Evolutionary conservation across 2,329 filamentous ascomycete species (phyloP), one percentile per base, ranked within the genome.

Genomic region (Aspergillus fumigatiaffinis): DNA sequence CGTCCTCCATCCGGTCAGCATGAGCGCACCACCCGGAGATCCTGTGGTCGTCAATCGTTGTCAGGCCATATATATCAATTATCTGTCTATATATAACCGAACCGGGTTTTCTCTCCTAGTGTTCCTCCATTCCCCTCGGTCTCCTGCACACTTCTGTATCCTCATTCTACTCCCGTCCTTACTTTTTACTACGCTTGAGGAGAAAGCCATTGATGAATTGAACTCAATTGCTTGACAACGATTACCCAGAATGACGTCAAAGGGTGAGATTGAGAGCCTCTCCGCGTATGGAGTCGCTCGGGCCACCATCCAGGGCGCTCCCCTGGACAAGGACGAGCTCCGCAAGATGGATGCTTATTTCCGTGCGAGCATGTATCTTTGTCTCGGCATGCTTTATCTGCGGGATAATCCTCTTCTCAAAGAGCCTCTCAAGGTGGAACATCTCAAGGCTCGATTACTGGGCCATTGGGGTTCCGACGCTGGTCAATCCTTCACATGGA

Each of bases 401-500:
- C 84, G 83, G 63, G 81, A 87, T 42, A 92, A 92, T 62, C 87
- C 88, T 14, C 81, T 92, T 12, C 83, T 92, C 47, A 82, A 82
- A 58, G 84, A 91, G 64, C 87, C 87, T 1, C 80, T 91, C 62
- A 84, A 84, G 64, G 76, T 83, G 32, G 84, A 90, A 54, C 87
- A 92, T 68, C 79, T 92, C 76, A 92, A 92, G 76, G 80, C 83
- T 58, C 84, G 89, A 62, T 79, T 92, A 8, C 79, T 92, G 2
- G 89, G 89, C 42, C 89, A 92, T 70, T 92, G 90, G 80, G 89
- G 89, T 54, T 90, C 87, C 2, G 88, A 89, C 51, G 86, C 89
- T n/a, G 89, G 89, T 14, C 89, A 92, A 73, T 86, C 88, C 57
- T 92, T 92, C 74, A 89, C 88, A 35, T 92, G 87, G 73, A 89